Percentiles rank a stretch among this genome's conserved stretches.
These are phyloP conservation scores for Globisporangium solare DNA, from an alignment of 352 stramenopile genomes.

Conservation along the genomic window DNA sequence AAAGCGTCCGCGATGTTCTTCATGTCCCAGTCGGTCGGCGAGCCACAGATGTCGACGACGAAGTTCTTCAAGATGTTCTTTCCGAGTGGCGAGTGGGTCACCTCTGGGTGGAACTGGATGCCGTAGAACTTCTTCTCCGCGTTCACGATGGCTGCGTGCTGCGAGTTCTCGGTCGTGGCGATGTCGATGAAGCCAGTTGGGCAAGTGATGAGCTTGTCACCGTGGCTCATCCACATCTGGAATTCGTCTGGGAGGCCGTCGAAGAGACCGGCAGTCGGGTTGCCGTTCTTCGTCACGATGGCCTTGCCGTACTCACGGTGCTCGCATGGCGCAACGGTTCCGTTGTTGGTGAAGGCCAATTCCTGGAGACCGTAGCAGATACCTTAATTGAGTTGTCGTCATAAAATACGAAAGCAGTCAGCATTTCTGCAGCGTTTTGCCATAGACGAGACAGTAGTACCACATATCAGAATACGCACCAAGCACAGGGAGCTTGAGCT, in stretches of 20 bases:
- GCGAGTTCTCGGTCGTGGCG: slow-evolving; percentile 84
- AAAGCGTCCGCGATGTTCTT: slow-evolving; percentile 90
- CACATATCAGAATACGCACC: slow-evolving; percentile 27
- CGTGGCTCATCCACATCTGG: slow-evolving; percentile 99
- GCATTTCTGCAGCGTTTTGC: slow-evolving; percentile 1
- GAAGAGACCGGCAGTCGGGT: slow-evolving; percentile 79
- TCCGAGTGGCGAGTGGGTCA: slow-evolving; percentile 95
- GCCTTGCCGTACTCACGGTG: slow-evolving; percentile 98
- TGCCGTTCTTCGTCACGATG: slow-evolving; percentile 76
- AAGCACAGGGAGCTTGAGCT: slow-evolving; percentile 95
- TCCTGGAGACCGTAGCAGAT: slow-evolving; percentile 98
- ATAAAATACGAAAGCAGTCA: slow-evolving; percentile 8
- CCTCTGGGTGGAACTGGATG: slow-evolving; percentile 97
- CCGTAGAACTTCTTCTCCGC: slow-evolving; percentile 93
- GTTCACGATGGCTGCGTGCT: slow-evolving; percentile 95
- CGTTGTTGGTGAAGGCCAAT: slow-evolving; percentile 95
- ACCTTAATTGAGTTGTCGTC: slow-evolving; percentile 35
- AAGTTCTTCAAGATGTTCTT: slow-evolving; percentile 98
- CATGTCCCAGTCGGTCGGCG: slow-evolving; percentile 98
- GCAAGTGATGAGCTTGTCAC: slow-evolving; percentile 95
- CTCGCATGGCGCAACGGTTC: slow-evolving; percentile 89
- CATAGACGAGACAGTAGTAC: slow-evolving; percentile 1
- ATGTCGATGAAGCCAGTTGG: slow-evolving; percentile 92
- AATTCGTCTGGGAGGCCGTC: slow-evolving; percentile 90
- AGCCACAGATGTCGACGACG: slow-evolving; percentile 93